Base-by-base conservation (phyloP, 805 yeast genomes). In the Metschnikowia sp. region DNA sequence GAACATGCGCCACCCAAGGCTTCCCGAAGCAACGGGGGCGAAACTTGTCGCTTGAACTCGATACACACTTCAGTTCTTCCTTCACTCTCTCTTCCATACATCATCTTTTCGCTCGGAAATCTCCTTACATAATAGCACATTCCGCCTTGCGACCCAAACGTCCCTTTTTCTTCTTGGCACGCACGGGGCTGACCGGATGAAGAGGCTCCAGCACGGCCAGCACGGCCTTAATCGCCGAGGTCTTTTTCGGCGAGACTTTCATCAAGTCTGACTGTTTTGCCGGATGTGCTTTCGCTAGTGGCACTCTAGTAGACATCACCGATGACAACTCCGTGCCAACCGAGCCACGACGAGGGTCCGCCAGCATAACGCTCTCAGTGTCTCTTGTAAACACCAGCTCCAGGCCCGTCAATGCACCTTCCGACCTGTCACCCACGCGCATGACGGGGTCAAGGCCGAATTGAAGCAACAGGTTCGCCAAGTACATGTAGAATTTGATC, bases 401-500 rank as follows among this genome's bases (percentile, higher is more conserved):
- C 5, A 38, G 13, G 9, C 39, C 42, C 26, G 26, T 22, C 26
- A 22, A 22, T 22, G 7, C 26, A 22, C 26, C 26, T 22, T 22
- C 26, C 8, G 26, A 22, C 26, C 26, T 22, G 18, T 32, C 40
- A n/a, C 37, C 50, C 29, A 60, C 45, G 40, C 54, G 58, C 42
- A 66, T 50, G 10, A 66, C 54, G 3, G 84, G 83, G 53, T 79
- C 84, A 36, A 76, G 67, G 33, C 84, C 84, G 48, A 78, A 78
- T 59, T 82, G 84, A 15, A 85, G 58, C 39, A 86, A 75, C 19
- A 84, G 76, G 63, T 86, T 84, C 28, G 90, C 83, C 54, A 86
- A 65, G 61, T 81, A 86, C 48, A 83, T 70, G 66, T 83, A 86
- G 19, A 86, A 67, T 57, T 83, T 79, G 45, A 85, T 78, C 91